A percentile compares a stretch with the other conserved stretches of the same genome.
phyloP scores from a whole-genome alignment of 78 protist genomes.

The Isochrysis galbana region DNA sequence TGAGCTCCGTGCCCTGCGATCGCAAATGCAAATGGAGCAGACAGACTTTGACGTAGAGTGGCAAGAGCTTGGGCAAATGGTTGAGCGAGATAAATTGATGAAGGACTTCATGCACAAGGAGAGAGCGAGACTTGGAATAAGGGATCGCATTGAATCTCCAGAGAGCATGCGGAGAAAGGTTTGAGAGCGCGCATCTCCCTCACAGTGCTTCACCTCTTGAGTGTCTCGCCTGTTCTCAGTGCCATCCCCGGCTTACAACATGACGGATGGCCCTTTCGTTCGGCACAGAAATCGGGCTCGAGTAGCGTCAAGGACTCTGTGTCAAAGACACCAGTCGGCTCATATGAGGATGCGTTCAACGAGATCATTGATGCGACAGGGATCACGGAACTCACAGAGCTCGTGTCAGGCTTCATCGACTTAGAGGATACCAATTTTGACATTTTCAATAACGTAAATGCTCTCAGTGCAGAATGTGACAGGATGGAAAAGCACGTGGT shows the following conservation, averaged over 20 bases:
- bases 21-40: conserved; percentile 45
- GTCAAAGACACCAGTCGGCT: no score
- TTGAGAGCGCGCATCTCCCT: no score
- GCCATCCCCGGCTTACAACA: no score
- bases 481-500: conserved; percentile 58
- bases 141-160: no score
- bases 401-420: conserved; percentile 63
- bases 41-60: conserved; percentile 34
- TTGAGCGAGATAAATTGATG: conserved; percentile 53
- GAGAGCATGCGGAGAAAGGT: conserved; percentile 11
- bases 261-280: no score
- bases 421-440: conserved; percentile 79
- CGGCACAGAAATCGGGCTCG: no score
- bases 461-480: conserved; percentile 69
- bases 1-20: conserved; percentile 20
- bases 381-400: conserved; percentile 62
- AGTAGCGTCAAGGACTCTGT: no score
- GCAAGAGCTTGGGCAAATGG: conserved; percentile 31
- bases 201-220: no score
- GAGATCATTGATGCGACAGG: conserved; percentile 76
- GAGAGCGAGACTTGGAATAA: neutral
- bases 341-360: conserved; percentile 78
- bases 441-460: conserved; percentile 72
- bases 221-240: no score
- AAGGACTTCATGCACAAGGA: conserved; percentile 41